Percentiles rank a stretch among this genome's conserved stretches.
Conservation (phyloP, 2,329 filamentous ascomycete species). For the Neonectria hederae region DNA sequence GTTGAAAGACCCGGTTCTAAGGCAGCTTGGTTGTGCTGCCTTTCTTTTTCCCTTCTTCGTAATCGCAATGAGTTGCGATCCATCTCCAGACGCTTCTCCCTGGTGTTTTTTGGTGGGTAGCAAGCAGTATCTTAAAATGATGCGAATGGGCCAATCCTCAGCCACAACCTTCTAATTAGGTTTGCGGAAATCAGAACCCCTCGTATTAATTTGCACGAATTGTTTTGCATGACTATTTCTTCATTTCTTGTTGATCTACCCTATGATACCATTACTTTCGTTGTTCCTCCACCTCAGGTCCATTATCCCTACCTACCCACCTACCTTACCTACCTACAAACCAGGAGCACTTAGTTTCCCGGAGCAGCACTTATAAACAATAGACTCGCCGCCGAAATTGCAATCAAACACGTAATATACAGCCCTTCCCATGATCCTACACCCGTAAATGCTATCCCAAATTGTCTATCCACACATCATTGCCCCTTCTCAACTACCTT, state of each 20-base stretch:
- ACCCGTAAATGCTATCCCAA: background rate
- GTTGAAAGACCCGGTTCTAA: background rate
- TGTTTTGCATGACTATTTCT: background rate
- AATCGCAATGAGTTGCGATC: background rate
- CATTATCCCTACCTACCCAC: background rate
- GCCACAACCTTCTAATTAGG: background rate
- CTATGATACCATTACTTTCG: background rate
- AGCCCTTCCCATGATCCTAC: background rate
- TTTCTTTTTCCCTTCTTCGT: background rate
- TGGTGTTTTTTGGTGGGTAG: background rate
- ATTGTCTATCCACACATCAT: conserved; percentile 11
- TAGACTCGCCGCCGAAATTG: background rate
- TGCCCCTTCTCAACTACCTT: conserved; percentile 31
- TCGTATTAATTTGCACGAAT: background rate
- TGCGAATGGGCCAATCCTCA: background rate
- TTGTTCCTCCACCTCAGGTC: background rate
- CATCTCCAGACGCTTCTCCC: background rate
- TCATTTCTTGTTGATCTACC: background rate
- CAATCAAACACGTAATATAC: background rate
- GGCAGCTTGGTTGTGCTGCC: background rate
- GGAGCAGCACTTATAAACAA: background rate
- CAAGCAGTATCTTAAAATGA: background rate
- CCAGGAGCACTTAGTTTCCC: background rate
- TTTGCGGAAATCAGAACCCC: no score
- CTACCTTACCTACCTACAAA: background rate